Evolutionary conservation across 352 stramenopile genomes (phyloP), one percentile per base, ranked within the genome.

Genomic region (Phytophthora niederhauseri): DNA sequence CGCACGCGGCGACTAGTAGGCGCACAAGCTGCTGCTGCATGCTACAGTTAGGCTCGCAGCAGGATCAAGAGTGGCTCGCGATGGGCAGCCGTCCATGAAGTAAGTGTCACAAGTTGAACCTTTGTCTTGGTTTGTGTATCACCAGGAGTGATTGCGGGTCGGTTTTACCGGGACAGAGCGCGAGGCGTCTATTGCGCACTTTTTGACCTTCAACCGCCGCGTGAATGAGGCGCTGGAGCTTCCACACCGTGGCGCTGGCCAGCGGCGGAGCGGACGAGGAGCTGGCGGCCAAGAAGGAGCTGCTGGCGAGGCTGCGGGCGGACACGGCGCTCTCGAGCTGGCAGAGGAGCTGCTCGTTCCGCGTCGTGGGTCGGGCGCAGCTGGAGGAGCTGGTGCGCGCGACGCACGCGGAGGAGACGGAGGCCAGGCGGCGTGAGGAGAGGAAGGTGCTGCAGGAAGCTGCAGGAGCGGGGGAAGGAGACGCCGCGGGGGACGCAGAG

Each of bases 221-320:
- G 7, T 20, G 38, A 9, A 60, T 58, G 50, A 31, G 54, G 17
- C 12, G 26, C 51, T 90, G 81, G 84, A 57, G 75, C 26, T 90
- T 89, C 72, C 80, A 90, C 61, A 52, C 71, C 19, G 51, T 89
- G 65, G 51, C 83, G 26, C 58, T 92, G 19, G 61, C 70, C 45
- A 87, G 75, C 45, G 82, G 84, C 52, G 14, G 49, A 54, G 74
- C 80, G 14, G 58, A 80, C 5, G 30, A 72, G 31, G 82, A 87
- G 55, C 61, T 57, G 1, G 55, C 61, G 3, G 72, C 72, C 17
- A 72, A 62, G 12, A 68, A 43, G 2, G 77, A 78, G 19, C 56
- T 89, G 4, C 49, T 85, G n/a, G 20, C 28, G 2, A 43, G 70
- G 3, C 34, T 92, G 3, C 30, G 36, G 8, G 54, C 28, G 14